phyloP scores from a whole-genome alignment of 768 basidiomycete genomes.

The Mrakia blollopis region DNA sequence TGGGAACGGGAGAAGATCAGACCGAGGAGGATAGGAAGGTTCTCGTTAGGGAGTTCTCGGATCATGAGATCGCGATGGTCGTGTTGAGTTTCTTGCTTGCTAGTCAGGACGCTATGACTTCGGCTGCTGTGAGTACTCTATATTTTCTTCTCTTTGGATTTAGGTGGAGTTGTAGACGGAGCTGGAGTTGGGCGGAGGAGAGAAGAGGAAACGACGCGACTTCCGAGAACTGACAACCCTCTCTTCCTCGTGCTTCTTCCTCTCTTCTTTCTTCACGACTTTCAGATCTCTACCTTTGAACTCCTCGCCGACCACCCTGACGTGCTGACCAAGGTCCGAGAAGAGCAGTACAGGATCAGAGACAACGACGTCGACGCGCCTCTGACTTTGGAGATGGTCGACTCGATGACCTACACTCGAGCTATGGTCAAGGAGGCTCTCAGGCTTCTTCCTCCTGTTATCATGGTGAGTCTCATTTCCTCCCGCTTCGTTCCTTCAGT shows the following conservation, averaged over 20 bases:
- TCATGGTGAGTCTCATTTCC: conserved; percentile 64
- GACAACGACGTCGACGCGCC: conserved; percentile 69
- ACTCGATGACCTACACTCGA: conserved; percentile 85
- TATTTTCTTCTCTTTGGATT: too few species aligned
- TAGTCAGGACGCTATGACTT: conserved; percentile 96
- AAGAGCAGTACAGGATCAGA: conserved; percentile 81
- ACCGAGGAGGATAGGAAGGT: conserved; percentile 60
- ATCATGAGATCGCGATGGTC: conserved; percentile 95
- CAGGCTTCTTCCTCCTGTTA: conserved; percentile 86
- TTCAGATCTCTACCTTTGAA: conserved; percentile 82
- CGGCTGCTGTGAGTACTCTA: conserved; percentile 54
- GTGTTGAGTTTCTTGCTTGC: conserved; percentile 85
- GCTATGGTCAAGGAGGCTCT: conserved; percentile 93
- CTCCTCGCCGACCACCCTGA: conserved; percentile 90
- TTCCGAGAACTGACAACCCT: too few species aligned
- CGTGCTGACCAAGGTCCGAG: conserved; percentile 76
- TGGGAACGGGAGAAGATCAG: conserved; percentile 33
- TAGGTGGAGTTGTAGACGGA: too few species aligned
- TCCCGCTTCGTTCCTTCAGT: too few species aligned
- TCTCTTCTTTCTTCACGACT: too few species aligned
- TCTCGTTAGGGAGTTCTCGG: conserved; percentile 64
- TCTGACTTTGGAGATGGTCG: conserved; percentile 79
- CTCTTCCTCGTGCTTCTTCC: not conserved
- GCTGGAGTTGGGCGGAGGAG: too few species aligned
- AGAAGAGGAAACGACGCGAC: not conserved